Base-by-base conservation (phyloP, 176 grass and related monocot genomes). In the Juncus inflexus region DNA sequence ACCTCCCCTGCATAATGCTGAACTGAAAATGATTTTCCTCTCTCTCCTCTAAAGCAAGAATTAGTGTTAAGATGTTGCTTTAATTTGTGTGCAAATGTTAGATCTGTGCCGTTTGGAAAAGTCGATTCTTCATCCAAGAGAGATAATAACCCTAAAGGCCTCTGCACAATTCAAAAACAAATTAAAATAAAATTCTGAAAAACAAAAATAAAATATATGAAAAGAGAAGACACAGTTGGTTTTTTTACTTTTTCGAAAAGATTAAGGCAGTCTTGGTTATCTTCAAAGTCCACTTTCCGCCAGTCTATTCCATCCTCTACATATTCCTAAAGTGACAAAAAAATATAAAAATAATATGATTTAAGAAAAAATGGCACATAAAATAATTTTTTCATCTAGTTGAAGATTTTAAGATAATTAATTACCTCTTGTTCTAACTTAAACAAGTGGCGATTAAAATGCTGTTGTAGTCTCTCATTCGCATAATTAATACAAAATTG, bases 401-500 rank as follows among this genome's bases (percentile, higher is more conserved):
- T 28, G 19, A 28, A 28, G 19, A 28, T 28, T 28, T 28, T 28
- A 28, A 47, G 9, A 6, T 47, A 47, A 47, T 5, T 47, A 47
- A 47, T 71, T 60, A 71, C 68, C 78, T 99, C 94, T 66, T 99
- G 94, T 60, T 99, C 94, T 13, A 99, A 80, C 80, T 99, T 99
- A 83, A 99, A 99, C 83, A 99, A 71, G 79, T 99, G 94, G 50
- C 94, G 88, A 40, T 99, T 99, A 77, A 99, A 99, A 86, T 99
- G 88, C 74, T 99, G 94, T 43, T 99, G 94, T 19, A 99, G 71
- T 75, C 94, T 92, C 74, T 99, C 94, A 66, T 99, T 99, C 37
- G 94, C 94, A 82, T 92, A 99, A 67, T 99, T 99, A 66, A 99
- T 99, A 71, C 94, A 99, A 70, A 99, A 99, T 66, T 99, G 94